Conservation (phyloP, 345 rosid species). For the Geranium brycei region DNA sequence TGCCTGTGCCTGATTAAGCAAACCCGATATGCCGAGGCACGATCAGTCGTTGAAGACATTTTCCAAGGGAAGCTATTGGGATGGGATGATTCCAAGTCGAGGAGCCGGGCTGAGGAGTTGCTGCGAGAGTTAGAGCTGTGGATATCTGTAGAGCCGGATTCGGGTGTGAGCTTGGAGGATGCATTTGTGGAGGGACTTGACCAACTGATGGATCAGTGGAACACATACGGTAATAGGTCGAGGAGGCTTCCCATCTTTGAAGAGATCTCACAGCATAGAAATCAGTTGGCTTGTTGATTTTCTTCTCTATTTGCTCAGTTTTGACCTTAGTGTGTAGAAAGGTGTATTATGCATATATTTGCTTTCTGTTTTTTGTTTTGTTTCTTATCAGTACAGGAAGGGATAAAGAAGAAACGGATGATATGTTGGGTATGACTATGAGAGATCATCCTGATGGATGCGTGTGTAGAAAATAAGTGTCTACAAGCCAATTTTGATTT, state of each 20-base stretch:
- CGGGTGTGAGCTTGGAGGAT: slow-evolving; percentile 25
- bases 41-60: slow-evolving; percentile 30
- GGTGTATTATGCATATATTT: too few relatives aligned
- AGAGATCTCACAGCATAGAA: slow-evolving; percentile 70
- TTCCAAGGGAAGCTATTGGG: slow-evolving; percentile 28
- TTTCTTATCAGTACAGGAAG: too few relatives aligned
- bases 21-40: slow-evolving; percentile 41
- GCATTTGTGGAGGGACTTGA: slow-evolving; percentile 53
- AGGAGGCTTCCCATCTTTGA: slow-evolving; percentile 81
- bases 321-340: too few relatives aligned
- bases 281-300: slow-evolving; percentile 67
- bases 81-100: slow-evolving; percentile 38
- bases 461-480: too few relatives aligned
- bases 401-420: too few relatives aligned
- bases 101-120: slow-evolving; percentile 36
- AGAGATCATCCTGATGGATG: too few relatives aligned
- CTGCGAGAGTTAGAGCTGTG: slow-evolving; percentile 25
- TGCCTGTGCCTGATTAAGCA: slow-evolving; percentile 67
- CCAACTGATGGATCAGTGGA: slow-evolving; percentile 49
- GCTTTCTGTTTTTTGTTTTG: too few relatives aligned
- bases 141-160: not conserved
- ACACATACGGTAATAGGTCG: slow-evolving; percentile 31
- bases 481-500: too few relatives aligned
- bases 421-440: too few relatives aligned
- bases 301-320: slow-evolving; percentile 1